Evolutionary conservation across 1,284 basidiomycete species (phyloP).

Genomic region (Cystobasidium pallidum): DNA sequence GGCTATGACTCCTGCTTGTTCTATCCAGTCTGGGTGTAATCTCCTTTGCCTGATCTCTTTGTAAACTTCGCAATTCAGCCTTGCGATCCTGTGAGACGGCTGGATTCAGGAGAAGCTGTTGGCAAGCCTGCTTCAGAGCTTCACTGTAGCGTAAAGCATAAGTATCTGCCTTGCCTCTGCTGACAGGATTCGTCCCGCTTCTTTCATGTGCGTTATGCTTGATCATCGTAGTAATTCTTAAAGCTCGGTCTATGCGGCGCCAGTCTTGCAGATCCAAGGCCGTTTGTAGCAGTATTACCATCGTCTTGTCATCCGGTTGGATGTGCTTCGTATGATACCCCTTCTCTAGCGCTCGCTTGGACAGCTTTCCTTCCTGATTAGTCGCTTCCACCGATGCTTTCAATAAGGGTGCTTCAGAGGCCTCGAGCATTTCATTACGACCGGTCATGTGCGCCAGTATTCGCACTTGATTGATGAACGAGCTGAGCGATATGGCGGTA

Average conservation of each 20-base stretch:
- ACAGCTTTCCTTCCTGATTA: background rate
- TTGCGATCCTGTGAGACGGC: background rate
- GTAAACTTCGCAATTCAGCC: background rate
- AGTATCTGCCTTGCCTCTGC: background rate
- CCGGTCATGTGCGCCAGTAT: conserved; percentile 35
- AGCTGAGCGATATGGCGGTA: background rate
- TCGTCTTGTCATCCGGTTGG: background rate
- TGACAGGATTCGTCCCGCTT: background rate
- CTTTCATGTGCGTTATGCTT: background rate
- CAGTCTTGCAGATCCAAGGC: conserved; percentile 27
- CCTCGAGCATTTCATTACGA: conserved; percentile 5
- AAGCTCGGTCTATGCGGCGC: conserved; percentile 29
- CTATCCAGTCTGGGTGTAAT: background rate
- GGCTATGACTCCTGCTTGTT: background rate
- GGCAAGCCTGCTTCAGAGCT: conserved; percentile 1
- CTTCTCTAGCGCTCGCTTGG: conserved; percentile 19
- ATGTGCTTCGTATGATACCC: conserved; percentile 41
- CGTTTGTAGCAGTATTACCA: conserved; percentile 20
- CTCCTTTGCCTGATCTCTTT: background rate
- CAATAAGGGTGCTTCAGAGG: conserved; percentile 17
- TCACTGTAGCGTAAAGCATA: conserved; percentile 8
- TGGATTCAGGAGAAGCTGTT: background rate
- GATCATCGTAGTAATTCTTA: background rate
- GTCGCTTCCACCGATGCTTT: background rate
- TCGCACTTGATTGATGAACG: conserved; percentile 14